Conservation (phyloP, 495 filamentous ascomycete species). For the Pyrenula aspistea region DNA sequence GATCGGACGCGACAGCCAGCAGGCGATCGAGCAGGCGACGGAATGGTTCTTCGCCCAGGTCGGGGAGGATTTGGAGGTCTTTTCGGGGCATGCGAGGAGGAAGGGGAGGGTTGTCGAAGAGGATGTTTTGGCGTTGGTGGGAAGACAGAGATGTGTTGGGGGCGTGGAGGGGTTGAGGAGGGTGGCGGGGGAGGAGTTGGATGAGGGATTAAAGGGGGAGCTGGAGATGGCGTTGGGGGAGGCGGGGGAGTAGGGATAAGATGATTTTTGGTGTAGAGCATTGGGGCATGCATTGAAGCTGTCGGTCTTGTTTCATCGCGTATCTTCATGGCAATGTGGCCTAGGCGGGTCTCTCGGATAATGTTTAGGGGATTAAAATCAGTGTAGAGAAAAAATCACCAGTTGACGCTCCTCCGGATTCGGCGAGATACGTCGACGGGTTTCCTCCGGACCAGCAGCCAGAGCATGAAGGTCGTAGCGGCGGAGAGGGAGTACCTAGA, state of each 20-base stretch:
- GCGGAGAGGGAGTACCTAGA: constrained; percentile 75
- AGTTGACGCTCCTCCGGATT: constrained; percentile 70
- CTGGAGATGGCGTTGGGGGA: constrained; percentile 56
- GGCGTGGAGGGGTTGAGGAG: not conserved
- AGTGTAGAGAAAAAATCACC: constrained; percentile 37
- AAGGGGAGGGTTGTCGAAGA: constrained; percentile 77
- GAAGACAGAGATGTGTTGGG: constrained; percentile 9
- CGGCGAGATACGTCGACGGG: constrained; percentile 59
- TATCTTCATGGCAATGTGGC: too few relatives aligned
- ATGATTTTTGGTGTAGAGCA: constrained; percentile 12
- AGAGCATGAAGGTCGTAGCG: constrained; percentile 89
- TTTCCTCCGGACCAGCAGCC: constrained; percentile 80
- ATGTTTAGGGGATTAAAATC: too few relatives aligned
- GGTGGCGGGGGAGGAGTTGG: constrained; percentile 69
- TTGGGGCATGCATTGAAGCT: too few relatives aligned
- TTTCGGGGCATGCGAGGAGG: constrained; percentile 69
- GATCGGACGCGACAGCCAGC: constrained; percentile 59
- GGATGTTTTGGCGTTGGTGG: constrained; percentile 71
- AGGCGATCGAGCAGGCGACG: constrained; percentile 62
- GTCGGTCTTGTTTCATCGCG: too few relatives aligned
- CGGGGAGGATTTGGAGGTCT: constrained; percentile 64
- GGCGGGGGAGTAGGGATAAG: constrained; percentile 13
- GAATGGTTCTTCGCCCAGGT: constrained; percentile 86
- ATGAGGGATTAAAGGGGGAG: constrained; percentile 71
- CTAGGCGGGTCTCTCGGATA: too few relatives aligned